Percentiles rank a stretch among this genome's conserved stretches.
Conservation (phyloP, 257 asterid genomes). For the Osmanthus fragrans region DNA sequence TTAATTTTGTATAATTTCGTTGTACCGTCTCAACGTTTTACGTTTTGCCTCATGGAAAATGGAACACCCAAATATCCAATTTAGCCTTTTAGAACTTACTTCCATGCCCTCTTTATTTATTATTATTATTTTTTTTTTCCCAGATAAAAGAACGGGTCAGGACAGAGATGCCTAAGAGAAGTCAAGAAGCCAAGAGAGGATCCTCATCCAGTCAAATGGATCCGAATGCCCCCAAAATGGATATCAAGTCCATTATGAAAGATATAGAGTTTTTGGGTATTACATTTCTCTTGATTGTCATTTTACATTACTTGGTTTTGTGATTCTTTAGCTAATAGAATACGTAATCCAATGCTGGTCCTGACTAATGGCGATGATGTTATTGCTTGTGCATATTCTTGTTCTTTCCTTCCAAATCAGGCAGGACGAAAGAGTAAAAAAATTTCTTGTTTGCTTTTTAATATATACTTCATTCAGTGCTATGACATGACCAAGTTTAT, state of each 20-base stretch:
- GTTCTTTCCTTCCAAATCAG: neutral
- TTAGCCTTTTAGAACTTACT: neutral
- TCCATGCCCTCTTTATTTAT: neutral
- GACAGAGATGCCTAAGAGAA: conserved; percentile 27
- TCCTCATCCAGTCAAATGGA: conserved; percentile 33
- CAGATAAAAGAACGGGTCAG: neutral
- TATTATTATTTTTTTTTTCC: neutral
- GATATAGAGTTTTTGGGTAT: conserved; percentile 64
- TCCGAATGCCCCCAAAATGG: conserved; percentile 35
- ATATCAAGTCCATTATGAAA: conserved; percentile 57
- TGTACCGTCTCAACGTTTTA: no score
- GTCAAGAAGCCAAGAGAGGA: conserved; percentile 27
- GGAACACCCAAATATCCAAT: neutral
- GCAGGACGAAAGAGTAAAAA: neutral
- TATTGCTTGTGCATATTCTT: neutral
- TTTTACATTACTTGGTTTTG: neutral
- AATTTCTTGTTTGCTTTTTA: neutral
- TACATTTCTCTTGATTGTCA: neutral
- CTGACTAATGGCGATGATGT: neutral
- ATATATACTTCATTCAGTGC: neutral
- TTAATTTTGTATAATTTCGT: no score
- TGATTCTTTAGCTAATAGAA: neutral
- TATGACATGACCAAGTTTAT: neutral
- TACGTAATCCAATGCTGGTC: neutral
- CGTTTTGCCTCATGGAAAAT: no score